Evolutionary conservation across 2,329 filamentous ascomycete genomes (phyloP).

Genomic region (Fusarium cyanostomum): DNA sequence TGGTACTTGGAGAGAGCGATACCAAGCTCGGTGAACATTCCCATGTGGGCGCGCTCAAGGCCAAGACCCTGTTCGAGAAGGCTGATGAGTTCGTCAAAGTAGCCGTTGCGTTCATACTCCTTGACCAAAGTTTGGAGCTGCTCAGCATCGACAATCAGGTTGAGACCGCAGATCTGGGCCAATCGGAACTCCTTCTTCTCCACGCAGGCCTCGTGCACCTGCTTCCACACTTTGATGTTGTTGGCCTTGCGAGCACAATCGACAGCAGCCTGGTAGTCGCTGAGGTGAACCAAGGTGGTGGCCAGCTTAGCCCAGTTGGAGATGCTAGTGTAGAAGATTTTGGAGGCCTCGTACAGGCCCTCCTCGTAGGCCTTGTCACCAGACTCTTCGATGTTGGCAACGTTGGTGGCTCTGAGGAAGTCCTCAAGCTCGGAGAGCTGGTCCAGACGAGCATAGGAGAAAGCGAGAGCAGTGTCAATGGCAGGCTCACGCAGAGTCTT

Average conservation of each 20-base stretch:
- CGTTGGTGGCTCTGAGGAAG: constrained; percentile 91
- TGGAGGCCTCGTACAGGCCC: constrained; percentile 92
- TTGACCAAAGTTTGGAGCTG: constrained; percentile 92
- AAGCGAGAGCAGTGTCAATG: constrained; percentile 93
- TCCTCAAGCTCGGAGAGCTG: constrained; percentile 95
- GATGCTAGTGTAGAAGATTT: constrained; percentile 98
- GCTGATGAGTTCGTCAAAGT: constrained; percentile 97
- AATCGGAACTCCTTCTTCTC: constrained; percentile 99
- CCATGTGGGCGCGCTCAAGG: constrained; percentile 92
- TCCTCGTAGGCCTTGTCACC: constrained; percentile 98
- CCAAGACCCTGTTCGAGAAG: constrained; percentile 95
- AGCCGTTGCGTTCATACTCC: constrained; percentile 96
- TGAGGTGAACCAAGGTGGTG: constrained; percentile 95
- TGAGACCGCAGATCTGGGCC: constrained; percentile 97
- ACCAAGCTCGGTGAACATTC: constrained; percentile 93
- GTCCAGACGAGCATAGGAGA: constrained; percentile 91
- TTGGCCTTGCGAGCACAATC: constrained; percentile 98
- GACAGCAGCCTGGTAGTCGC: constrained; percentile 96
- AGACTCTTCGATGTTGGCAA: constrained; percentile 94
- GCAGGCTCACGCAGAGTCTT: constrained; percentile 94
- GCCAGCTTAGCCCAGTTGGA: constrained; percentile 99
- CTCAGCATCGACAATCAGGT: constrained; percentile 96
- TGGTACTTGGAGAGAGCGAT: constrained; percentile 95
- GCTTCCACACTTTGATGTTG: constrained; percentile 99
- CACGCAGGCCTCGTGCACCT: constrained; percentile 96